Evolutionary conservation across 2,329 filamentous ascomycete genomes (phyloP).

Genomic region (Capronia americana): DNA sequence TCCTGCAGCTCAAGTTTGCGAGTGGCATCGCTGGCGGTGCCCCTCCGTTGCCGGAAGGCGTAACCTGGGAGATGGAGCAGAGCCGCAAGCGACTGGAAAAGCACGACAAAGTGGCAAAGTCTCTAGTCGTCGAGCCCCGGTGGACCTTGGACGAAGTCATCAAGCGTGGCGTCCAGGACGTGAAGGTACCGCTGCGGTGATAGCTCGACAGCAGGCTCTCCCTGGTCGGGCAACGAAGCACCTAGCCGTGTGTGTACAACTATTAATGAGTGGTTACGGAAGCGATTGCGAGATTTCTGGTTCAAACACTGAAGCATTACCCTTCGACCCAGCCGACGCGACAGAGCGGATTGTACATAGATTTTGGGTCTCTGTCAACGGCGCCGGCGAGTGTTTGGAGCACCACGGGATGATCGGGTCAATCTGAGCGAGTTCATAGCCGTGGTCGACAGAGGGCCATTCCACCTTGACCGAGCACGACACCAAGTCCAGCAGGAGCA

Average conservation of each 20-base stretch:
- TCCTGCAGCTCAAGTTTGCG: slow-evolving; percentile 96
- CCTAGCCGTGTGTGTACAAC: slow-evolving; percentile 19
- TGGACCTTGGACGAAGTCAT: slow-evolving; percentile 81
- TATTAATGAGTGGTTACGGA: slow-evolving; percentile 23
- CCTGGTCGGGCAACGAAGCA: slow-evolving; percentile 2
- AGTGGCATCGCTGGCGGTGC: slow-evolving; percentile 90
- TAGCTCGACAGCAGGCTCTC: background rate
- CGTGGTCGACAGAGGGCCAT: background rate
- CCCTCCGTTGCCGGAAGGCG: slow-evolving; percentile 73
- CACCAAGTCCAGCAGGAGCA: background rate
- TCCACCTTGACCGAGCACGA: background rate
- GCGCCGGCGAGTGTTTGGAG: slow-evolving; percentile 11
- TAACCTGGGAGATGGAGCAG: slow-evolving; percentile 73
- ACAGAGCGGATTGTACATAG: slow-evolving; percentile 29
- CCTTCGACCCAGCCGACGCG: slow-evolving; percentile 23
- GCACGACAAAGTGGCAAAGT: slow-evolving; percentile 52
- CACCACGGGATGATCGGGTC: slow-evolving; percentile 4
- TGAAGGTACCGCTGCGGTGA: slow-evolving; percentile 73
- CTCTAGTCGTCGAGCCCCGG: slow-evolving; percentile 68
- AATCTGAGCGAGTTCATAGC: background rate
- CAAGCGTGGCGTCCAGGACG: slow-evolving; percentile 74
- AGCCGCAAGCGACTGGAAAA: slow-evolving; percentile 63
- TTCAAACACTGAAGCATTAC: slow-evolving; percentile 20
- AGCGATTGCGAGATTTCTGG: slow-evolving; percentile 20
- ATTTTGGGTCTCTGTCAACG: slow-evolving; percentile 20